phyloP scores from a whole-genome alignment of 2,329 filamentous ascomycete species.

The Penicillium sp. region DNA sequence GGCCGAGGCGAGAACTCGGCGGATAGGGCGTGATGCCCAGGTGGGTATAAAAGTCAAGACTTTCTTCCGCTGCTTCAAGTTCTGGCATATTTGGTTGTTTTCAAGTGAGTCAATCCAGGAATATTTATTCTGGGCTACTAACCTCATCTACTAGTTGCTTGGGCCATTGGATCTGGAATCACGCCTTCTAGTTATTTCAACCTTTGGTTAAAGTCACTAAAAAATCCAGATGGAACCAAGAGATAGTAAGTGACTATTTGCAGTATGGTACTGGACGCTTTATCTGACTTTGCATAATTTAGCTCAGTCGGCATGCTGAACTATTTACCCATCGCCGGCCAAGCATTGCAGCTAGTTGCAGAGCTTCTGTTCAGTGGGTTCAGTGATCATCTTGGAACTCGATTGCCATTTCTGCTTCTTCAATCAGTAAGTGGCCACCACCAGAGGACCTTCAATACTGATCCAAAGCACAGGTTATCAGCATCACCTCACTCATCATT shows the following conservation, averaged over 20 bases:
- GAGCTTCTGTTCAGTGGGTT: background rate
- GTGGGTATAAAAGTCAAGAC: background rate
- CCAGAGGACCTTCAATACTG: background rate
- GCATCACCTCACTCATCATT: background rate
- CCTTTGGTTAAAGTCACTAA: background rate
- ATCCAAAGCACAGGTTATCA: background rate
- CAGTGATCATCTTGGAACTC: background rate
- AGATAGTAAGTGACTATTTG: background rate
- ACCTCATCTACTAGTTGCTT: background rate
- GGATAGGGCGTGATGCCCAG: background rate
- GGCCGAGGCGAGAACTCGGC: background rate
- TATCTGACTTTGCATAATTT: background rate
- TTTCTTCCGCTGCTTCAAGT: background rate
- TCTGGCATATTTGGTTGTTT: background rate
- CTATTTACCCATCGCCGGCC: background rate
- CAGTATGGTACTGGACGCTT: background rate
- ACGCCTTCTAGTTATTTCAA: background rate
- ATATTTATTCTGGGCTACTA: background rate
- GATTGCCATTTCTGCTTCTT: background rate
- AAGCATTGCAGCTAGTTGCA: background rate
- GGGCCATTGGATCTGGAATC: background rate
- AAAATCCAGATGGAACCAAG: background rate
- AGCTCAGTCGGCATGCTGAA: background rate
- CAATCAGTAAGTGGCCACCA: background rate
- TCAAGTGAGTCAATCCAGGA: background rate